Percentiles rank a stretch among this genome's conserved stretches.
Evolutionary conservation across 352 stramenopile genomes (phyloP).

Genomic region (Pelagophyceae sp.): DNA sequence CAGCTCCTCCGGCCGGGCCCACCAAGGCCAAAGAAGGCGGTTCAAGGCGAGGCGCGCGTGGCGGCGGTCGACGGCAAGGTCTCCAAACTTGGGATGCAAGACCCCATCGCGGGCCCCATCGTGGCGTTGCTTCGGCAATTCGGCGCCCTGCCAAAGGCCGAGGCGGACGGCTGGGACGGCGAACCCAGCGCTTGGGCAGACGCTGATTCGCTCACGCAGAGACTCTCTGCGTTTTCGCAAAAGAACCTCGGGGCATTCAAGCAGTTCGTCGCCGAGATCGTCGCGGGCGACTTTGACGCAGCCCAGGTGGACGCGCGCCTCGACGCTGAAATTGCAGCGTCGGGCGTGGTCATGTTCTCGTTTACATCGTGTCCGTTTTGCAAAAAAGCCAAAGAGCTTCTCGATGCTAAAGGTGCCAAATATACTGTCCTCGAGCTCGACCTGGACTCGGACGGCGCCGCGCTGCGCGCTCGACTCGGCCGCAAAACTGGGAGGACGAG

Average conservation of each 20-base stretch:
- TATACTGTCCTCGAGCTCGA: slow-evolving; percentile 22
- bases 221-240: neutral
- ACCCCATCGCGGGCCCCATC: slow-evolving; percentile 11
- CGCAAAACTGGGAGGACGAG: slow-evolving; percentile 4
- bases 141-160: neutral
- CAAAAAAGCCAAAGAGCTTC: slow-evolving; percentile 15
- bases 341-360: neutral
- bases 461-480: slow-evolving; percentile 13
- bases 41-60: neutral
- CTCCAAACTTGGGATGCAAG: neutral
- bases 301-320: slow-evolving; percentile 5
- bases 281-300: slow-evolving; percentile 20
- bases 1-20: slow-evolving; percentile 5
- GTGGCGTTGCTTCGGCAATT: neutral
- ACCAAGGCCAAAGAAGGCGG: neutral
- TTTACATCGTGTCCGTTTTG: slow-evolving; percentile 20
- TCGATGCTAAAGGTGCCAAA: slow-evolving; percentile 11
- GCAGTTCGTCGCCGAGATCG: slow-evolving; percentile 12
- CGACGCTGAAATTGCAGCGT: neutral
- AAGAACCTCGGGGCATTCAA: neutral
- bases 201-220: neutral
- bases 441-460: neutral
- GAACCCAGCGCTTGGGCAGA: slow-evolving; percentile 5
- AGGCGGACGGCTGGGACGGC: slow-evolving; percentile 2
- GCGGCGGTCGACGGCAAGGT: too few species aligned